These are phyloP conservation scores for Nicotiana knightiana DNA, from an alignment of 257 asterid genomes.

Conservation along the genomic window DNA sequence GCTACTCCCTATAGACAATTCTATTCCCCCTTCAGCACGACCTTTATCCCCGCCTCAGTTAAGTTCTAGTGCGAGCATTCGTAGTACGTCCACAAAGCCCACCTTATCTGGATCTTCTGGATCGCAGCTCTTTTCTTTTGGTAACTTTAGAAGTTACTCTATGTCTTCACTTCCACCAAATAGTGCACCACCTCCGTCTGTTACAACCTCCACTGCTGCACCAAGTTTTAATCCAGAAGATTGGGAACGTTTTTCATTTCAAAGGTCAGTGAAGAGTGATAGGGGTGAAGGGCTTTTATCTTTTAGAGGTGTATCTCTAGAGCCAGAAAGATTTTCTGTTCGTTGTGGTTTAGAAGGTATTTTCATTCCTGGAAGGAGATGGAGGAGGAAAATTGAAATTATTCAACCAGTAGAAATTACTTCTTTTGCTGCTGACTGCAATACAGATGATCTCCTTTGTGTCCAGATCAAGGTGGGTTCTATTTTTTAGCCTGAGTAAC, in stretches of 20 bases:
- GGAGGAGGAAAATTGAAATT: slow-evolving; percentile 92
- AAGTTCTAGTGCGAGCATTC: slow-evolving; percentile 60
- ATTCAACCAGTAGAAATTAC: slow-evolving; percentile 84
- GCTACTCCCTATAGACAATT: slow-evolving; percentile 95
- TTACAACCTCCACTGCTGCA: slow-evolving; percentile 42
- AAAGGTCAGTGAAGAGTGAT: slow-evolving; percentile 48
- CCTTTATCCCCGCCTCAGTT: slow-evolving; percentile 62
- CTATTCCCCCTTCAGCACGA: slow-evolving; percentile 63
- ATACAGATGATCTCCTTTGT: slow-evolving; percentile 87
- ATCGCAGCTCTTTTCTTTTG: slow-evolving; percentile 84
- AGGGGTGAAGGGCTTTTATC: slow-evolving; percentile 68
- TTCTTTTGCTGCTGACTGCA: slow-evolving; percentile 81
- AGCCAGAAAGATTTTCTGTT: slow-evolving; percentile 88
- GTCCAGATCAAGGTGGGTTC: slow-evolving; percentile 75
- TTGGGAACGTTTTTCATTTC: slow-evolving; percentile 71
- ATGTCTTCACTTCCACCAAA: slow-evolving; percentile 92
- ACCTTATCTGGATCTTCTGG: slow-evolving; percentile 57
- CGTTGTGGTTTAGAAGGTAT: slow-evolving; percentile 97
- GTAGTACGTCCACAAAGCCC: slow-evolving; percentile 63
- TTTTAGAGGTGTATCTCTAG: slow-evolving; percentile 90
- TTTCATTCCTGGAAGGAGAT: slow-evolving; percentile 87
- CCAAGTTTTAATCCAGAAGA: slow-evolving; percentile 60
- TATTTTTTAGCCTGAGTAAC: slow-evolving; percentile 10
- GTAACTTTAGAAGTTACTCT: slow-evolving; percentile 91
- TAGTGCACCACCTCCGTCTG: slow-evolving; percentile 48